Percentiles rank a stretch among this genome's conserved stretches.
phyloP scores from a whole-genome alignment of 495 filamentous ascomycete species.

The Xylaria sp. region DNA sequence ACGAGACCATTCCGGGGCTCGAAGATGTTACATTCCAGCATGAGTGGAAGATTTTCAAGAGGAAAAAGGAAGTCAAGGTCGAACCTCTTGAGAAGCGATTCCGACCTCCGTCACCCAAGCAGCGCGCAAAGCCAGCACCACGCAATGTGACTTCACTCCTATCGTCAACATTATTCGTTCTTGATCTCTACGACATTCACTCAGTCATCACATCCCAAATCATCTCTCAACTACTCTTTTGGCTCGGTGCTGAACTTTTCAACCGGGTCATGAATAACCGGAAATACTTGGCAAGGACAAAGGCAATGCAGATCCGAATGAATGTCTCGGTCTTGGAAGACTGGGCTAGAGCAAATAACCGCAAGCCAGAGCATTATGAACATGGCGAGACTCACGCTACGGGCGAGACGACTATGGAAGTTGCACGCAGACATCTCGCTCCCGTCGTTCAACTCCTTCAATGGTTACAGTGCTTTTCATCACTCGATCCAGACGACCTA shows the following conservation, averaged over 20 bases:
- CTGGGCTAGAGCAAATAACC: conserved; percentile 92
- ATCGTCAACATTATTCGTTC: conserved; percentile 94
- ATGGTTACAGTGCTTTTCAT: conserved; percentile 98
- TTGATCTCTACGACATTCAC: conserved; percentile 98
- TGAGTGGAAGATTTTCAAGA: conserved; percentile 96
- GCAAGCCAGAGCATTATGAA: conserved; percentile 95
- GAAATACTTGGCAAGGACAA: conserved; percentile 93
- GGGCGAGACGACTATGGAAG: conserved; percentile 84
- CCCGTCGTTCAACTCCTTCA: conserved; percentile 95
- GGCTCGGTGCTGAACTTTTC: conserved; percentile 95
- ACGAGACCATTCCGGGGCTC: conserved; percentile 97
- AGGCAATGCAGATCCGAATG: conserved; percentile 99
- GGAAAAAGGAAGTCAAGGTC: conserved; percentile 84
- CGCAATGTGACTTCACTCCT: conserved; percentile 97
- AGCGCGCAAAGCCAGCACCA: conserved; percentile 87
- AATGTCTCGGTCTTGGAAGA: conserved; percentile 95
- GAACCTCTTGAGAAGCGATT: conserved; percentile 90
- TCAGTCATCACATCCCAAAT: conserved; percentile 95
- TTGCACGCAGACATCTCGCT: conserved; percentile 81
- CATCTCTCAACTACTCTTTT: conserved; percentile 91
- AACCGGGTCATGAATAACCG: conserved; percentile 97
- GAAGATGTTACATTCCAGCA: conserved; percentile 96
- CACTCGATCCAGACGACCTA: conserved; percentile 83
- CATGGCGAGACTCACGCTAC: conserved; percentile 85
- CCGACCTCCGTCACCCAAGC: conserved; percentile 93